Evolutionary conservation across 768 basidiomycete species (phyloP), one percentile per base, ranked within the genome.

Genomic region (Amanita rimosa): DNA sequence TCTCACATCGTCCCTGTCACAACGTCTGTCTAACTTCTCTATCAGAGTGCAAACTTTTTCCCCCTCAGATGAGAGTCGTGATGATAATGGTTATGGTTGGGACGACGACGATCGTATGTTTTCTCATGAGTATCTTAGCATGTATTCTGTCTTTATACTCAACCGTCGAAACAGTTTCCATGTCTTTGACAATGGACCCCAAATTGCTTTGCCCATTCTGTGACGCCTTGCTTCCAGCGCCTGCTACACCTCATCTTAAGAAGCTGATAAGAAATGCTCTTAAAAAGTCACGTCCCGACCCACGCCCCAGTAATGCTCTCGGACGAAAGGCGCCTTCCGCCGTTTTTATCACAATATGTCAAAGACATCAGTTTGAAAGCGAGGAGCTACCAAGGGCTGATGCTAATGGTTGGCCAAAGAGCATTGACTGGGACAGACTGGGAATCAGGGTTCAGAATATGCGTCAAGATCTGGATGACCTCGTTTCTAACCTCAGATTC

Each of bases 121-220:
- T 51, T 35, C 29, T 26, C 29, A 29, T 10, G 26, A 43, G 14
- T 33, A 21, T 33, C n/a, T 38, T 38, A 16, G 35, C 47, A 31
- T 40, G 17, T 24, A 11, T 47, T 27, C 14, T 14, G 22, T 35
- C 44, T 8, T 38, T 24, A 16, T 36, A 19, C 47, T 48, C 38
- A 48, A 48, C 14, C 33, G 19, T 40, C 47, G 17, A 33, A 36
- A 46, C 52, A 84, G 80, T 81, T 38, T 73, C 76, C 8, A 60
- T 78, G 22, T 69, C 72, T 31, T 66, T 73, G 2, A 54, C 61
- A 16, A 64, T 70, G 5, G 86, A 91, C 54, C 86, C 86, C 9
- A 70, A 67, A 5, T 80, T 70, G 1, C 64, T 90, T 2, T 92
- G 89, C 58, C 87, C 89, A 0, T 92, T 83, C 61, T 92, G 89